Evolutionary conservation across 2,329 filamentous ascomycete genomes (phyloP).

Genomic region (Talaromyces sp.): DNA sequence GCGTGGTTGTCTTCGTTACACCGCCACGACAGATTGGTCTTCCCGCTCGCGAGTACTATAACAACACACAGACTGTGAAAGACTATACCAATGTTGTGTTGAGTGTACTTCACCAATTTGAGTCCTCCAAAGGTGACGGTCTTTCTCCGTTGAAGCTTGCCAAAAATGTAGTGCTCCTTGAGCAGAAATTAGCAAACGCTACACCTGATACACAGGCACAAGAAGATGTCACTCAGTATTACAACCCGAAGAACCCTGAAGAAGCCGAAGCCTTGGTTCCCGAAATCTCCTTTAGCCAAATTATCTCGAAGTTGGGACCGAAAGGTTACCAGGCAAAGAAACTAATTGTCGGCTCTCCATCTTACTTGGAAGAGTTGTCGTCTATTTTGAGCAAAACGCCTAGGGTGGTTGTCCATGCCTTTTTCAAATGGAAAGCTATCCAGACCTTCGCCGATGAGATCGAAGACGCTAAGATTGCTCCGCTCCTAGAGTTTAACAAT

Average conservation of each 20-base stretch:
- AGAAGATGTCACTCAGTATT: constrained; percentile 62
- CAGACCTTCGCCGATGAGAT: constrained; percentile 50
- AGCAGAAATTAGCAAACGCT: constrained; percentile 56
- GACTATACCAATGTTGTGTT: constrained; percentile 48
- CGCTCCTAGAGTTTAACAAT: constrained; percentile 58
- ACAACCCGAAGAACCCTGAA: constrained; percentile 58
- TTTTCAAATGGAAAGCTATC: constrained; percentile 62
- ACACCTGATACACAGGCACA: constrained; percentile 56
- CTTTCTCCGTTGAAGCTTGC: constrained; percentile 19
- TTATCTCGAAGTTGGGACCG: constrained; percentile 53
- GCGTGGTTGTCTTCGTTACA: constrained; percentile 44
- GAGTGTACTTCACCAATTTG: constrained; percentile 37
- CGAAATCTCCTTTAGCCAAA: constrained; percentile 49
- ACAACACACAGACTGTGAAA: constrained; percentile 49
- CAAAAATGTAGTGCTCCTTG: constrained; percentile 52
- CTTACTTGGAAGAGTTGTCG: constrained; percentile 57
- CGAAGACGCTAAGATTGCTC: constrained; percentile 56
- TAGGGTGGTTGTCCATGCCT: constrained; percentile 56
- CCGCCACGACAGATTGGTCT: constrained; percentile 51
- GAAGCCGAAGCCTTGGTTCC: constrained; percentile 55
- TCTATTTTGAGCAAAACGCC: constrained; percentile 51
- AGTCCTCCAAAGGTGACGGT: background rate
- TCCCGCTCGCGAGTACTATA: constrained; percentile 59
- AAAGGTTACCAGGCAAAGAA: constrained; percentile 47
- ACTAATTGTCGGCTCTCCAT: constrained; percentile 57